Base-by-base conservation (phyloP, 164 flowering plant genomes). In the Berberis thunbergii region DNA sequence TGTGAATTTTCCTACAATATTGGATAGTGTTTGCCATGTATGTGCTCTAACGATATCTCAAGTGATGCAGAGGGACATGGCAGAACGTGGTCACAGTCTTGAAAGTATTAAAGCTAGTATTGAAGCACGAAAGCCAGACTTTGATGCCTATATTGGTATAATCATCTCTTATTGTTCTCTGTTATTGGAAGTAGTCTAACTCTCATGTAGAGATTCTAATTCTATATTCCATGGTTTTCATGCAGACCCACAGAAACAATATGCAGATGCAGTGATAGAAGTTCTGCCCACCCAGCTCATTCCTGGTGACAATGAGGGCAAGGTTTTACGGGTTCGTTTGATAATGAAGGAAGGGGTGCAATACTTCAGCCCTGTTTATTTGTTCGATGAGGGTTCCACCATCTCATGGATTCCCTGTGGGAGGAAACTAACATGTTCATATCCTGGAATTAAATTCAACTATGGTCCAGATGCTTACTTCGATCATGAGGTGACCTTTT, bases 341-440 rank as follows among this genome's bases (percentile, higher is more conserved):
- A 84, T 94, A 5, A 84, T 84, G 97, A 91, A 88, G 69, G 98
- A 94, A 74, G 97, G 96, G 1, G 93, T 86, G 9, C 76, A 86
- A 79, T 66, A 61, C 43, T 94, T 94, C 83, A 88, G 65, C 75
- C 97, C 98, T 0, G 96, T 87, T 60, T 94, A 94, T 81, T 73
- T 94, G 61, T 94, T 94, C 61, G 98, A 94, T 65, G 98, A 91
- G 74, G 98, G 98, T 66, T 94, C 97, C 48, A 84, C 91, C 60
- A 81, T 94, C 49, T 80, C 88, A n/a, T 94, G 98, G 98, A 87
- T 94, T 4, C 98, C 98, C 0, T 91, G 98, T 66, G 98, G 98
- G 38, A 78, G 98, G 64, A 94, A 94, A 76, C 81, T 94, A 62
- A 88, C 97, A 6, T 94, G 98, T 73, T 94, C 98, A 4, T 94